A percentile compares a stretch with the other conserved stretches of the same genome.
Conservation (phyloP, 1,284 basidiomycete species). For the Cutaneotrichosporon daszewskae region DNA sequence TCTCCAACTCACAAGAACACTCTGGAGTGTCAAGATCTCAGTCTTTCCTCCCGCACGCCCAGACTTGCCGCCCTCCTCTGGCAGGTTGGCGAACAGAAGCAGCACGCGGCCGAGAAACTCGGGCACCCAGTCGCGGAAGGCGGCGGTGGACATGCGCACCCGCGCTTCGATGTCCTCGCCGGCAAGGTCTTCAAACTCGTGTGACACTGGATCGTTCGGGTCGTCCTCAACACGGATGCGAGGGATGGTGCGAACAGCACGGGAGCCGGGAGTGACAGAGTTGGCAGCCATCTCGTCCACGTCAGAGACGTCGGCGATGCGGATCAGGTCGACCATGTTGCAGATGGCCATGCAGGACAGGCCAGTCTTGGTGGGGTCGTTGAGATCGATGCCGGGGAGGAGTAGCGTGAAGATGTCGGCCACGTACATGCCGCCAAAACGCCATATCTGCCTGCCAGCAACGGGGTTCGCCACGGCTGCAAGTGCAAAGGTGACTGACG, state of each 20-base stretch:
- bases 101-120: slow-evolving; percentile 82
- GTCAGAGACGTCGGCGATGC: slow-evolving; percentile 53
- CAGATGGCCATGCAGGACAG: slow-evolving; percentile 54
- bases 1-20: no score
- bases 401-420: slow-evolving; percentile 83
- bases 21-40: slow-evolving; percentile 37
- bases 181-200: slow-evolving; percentile 34
- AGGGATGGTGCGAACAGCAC: slow-evolving; percentile 24
- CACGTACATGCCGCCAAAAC: slow-evolving; percentile 79
- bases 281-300: slow-evolving; percentile 19
- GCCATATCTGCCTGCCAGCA: slow-evolving; percentile 65
- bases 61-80: slow-evolving; percentile 60
- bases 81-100: slow-evolving; percentile 83
- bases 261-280: slow-evolving; percentile 17
- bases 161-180: slow-evolving; percentile 37
- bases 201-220: slow-evolving; percentile 34
- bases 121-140: slow-evolving; percentile 69
- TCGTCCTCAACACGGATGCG: slow-evolving; percentile 34
- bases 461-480: slow-evolving; percentile 72
- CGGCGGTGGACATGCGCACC: slow-evolving; percentile 38
- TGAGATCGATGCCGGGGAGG: slow-evolving; percentile 66
- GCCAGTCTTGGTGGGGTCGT: slow-evolving; percentile 83
- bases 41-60: slow-evolving; percentile 48
- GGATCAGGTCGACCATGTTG: slow-evolving; percentile 69
- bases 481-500: slow-evolving; percentile 83